Evolutionary conservation across 2,329 filamentous ascomycete species (phyloP).

Genomic region (Orbilia blumenaviensis): DNA sequence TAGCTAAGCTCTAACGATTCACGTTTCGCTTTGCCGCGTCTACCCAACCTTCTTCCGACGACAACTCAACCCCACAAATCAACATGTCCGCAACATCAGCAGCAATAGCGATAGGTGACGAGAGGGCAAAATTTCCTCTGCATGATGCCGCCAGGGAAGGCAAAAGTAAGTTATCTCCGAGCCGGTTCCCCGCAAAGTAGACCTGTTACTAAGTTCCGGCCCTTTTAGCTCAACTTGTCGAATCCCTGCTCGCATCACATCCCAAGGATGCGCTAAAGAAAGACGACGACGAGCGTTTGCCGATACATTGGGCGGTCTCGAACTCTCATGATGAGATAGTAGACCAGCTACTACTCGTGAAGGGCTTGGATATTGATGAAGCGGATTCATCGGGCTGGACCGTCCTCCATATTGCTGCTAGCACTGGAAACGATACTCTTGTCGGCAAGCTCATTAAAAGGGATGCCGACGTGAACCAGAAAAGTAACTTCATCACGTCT

Average conservation of each 20-base stretch:
- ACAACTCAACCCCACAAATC: constrained; percentile 46
- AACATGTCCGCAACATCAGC: constrained; percentile 42
- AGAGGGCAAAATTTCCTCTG: constrained; percentile 43
- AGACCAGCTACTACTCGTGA: constrained; percentile 73
- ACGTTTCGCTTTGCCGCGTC: constrained; percentile 45
- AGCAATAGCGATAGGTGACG: constrained; percentile 21
- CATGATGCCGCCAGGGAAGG: constrained; percentile 49
- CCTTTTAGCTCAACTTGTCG: constrained; percentile 64
- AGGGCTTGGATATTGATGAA: constrained; percentile 81
- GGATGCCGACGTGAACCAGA: constrained; percentile 76
- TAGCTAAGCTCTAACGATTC: constrained; percentile 25
- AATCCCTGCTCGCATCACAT: constrained; percentile 81
- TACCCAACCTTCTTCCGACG: constrained; percentile 30
- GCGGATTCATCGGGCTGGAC: constrained; percentile 84
- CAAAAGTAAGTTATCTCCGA: constrained; percentile 35
- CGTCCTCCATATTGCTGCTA: constrained; percentile 81
- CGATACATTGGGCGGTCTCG: constrained; percentile 93
- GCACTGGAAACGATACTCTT: constrained; percentile 73
- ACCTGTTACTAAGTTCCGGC: constrained; percentile 6
- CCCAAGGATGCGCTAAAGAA: constrained; percentile 75
- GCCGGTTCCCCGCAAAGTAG: not conserved
- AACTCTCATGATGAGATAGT: constrained; percentile 81
- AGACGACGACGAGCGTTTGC: constrained; percentile 87
- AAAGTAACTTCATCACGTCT: constrained; percentile 65
- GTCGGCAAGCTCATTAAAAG: constrained; percentile 74